These are phyloP conservation scores for Wickerhamomyces silvicola DNA, from an alignment of 805 yeast species.

Conservation along the genomic window DNA sequence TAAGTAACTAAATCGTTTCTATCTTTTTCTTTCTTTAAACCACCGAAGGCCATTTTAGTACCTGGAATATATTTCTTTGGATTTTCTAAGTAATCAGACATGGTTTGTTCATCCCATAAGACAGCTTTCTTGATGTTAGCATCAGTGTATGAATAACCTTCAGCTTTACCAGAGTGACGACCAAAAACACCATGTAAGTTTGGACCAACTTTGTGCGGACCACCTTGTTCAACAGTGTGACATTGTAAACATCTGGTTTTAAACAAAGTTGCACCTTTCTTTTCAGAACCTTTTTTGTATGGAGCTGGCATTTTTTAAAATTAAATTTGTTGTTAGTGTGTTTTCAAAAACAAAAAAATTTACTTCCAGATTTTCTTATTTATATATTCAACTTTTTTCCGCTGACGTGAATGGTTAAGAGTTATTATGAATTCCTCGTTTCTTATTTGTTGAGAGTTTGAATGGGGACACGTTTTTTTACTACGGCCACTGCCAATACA, in stretches of 20 bases:
- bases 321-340: not conserved
- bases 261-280: constrained; percentile 97
- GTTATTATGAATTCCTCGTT: too few species aligned
- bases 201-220: constrained; percentile 99
- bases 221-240: constrained; percentile 94
- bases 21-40: constrained; percentile 98
- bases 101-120: constrained; percentile 76
- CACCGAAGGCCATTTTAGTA: constrained; percentile 99
- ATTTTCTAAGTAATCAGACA: constrained; percentile 95
- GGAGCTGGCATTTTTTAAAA: constrained; percentile 24
- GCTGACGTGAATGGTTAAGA: too few species aligned
- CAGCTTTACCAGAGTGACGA: constrained; percentile 87
- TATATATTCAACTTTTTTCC: not conserved
- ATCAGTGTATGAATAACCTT: constrained; percentile 93
- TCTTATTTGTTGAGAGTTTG: too few species aligned
- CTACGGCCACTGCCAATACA: too few species aligned
- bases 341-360: too few species aligned
- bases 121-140: constrained; percentile 98
- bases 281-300: constrained; percentile 51
- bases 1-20: constrained; percentile 94
- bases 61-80: constrained; percentile 99
- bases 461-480: too few species aligned
- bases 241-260: constrained; percentile 99
- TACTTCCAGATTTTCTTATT: not conserved
- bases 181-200: constrained; percentile 93